Evolutionary conservation across 345 rosid species (phyloP).

Genomic region (Gossypium turneri): DNA sequence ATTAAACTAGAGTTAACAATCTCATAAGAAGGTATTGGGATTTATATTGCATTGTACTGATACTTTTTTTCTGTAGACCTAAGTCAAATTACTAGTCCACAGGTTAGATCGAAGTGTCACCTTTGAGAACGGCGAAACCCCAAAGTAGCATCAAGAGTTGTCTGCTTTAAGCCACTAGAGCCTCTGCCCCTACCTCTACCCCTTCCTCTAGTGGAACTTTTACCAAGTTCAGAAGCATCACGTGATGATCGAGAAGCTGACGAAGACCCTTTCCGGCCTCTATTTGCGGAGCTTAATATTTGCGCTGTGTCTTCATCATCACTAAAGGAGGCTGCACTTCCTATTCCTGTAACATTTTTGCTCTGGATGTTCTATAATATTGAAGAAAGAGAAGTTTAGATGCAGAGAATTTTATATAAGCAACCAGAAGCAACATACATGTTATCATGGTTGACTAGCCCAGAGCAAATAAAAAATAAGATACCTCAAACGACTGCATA

Average conservation of each 20-base stretch:
- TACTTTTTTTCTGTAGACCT: background rate
- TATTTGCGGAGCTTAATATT: constrained; percentile 44
- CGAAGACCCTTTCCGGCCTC: constrained; percentile 58
- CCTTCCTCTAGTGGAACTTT: constrained; percentile 78
- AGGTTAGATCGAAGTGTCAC: constrained; percentile 29
- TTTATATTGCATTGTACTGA: background rate
- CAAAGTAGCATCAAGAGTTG: constrained; percentile 73
- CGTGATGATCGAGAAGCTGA: constrained; percentile 42
- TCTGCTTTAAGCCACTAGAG: constrained; percentile 72
- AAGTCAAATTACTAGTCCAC: constrained; percentile 1
- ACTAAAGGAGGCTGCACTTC: constrained; percentile 67
- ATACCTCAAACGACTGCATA: constrained; percentile 59
- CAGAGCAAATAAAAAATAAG: background rate
- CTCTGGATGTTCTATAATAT: constrained; percentile 44
- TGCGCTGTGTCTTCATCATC: constrained; percentile 82
- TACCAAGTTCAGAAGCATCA: constrained; percentile 37
- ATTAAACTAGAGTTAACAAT: background rate
- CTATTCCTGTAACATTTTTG: constrained; percentile 46
- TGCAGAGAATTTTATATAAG: constrained; percentile 19
- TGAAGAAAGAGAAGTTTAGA: constrained; percentile 18
- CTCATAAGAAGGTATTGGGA: background rate
- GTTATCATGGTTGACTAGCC: background rate
- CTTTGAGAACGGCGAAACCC: constrained; percentile 83
- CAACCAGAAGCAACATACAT: constrained; percentile 3
- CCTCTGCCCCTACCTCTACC: constrained; percentile 64